phyloP scores from a whole-genome alignment of 2,329 filamentous ascomycete genomes.

The Lasiodiplodia theobromae region DNA sequence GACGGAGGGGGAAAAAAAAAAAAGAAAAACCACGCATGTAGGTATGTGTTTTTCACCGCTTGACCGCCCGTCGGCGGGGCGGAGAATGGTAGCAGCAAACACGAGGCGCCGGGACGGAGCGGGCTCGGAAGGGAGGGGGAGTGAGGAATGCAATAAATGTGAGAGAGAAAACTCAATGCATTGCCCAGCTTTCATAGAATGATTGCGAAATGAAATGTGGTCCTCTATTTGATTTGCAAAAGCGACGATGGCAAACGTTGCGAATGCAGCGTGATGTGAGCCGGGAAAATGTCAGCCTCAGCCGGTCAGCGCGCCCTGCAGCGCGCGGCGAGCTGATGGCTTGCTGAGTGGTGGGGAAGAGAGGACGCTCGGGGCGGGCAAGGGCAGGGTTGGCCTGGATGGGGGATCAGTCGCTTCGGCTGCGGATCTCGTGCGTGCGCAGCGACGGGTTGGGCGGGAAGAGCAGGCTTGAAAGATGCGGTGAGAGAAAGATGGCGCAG shows the following conservation, averaged over 20 bases:
- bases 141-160: neutral
- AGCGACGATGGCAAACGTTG: neutral
- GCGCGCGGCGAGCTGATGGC: constrained; percentile 2
- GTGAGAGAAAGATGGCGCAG: constrained; percentile 8
- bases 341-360: constrained; percentile 4
- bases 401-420: constrained; percentile 14
- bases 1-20: neutral
- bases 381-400: constrained; percentile 19
- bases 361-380: neutral
- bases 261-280: neutral
- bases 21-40: neutral
- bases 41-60: neutral
- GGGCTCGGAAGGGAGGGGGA: neutral
- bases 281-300: neutral
- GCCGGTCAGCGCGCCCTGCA: constrained; percentile 7
- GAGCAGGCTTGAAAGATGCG: neutral
- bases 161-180: neutral
- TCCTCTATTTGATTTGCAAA: neutral
- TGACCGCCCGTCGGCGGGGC: too few relatives aligned
- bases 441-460: neutral
- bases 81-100: neutral
- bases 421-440: constrained; percentile 8
- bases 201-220: neutral
- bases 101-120: neutral
- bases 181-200: neutral